phyloP scores from a whole-genome alignment of 1,284 basidiomycete species.

The Cutaneotrichosporon sp. region DNA sequence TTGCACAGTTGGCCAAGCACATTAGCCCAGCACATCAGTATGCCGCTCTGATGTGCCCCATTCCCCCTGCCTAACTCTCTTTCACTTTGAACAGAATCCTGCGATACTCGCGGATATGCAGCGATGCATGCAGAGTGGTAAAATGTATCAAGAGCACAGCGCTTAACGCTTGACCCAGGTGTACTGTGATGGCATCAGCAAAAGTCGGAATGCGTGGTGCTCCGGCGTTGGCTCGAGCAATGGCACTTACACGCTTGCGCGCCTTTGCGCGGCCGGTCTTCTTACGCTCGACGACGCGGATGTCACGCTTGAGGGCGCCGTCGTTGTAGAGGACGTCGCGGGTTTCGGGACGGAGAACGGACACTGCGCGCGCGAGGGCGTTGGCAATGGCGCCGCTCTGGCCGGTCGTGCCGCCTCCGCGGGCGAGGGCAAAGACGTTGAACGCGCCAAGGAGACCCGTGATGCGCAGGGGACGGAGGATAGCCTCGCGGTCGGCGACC shows the following conservation, averaged over 20 bases:
- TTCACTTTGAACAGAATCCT: no score
- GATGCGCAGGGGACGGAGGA: conserved; percentile 76
- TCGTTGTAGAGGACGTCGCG: conserved; percentile 68
- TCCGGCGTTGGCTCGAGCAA: no score
- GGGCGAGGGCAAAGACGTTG: conserved; percentile 81
- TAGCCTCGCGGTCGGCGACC: conserved; percentile 69
- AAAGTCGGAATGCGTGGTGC: no score
- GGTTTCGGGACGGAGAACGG: conserved; percentile 63
- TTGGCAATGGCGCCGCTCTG: conserved; percentile 86
- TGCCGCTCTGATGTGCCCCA: no score
- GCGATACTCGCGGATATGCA: no score
- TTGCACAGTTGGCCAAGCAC: no score
- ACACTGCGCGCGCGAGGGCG: conserved; percentile 75
- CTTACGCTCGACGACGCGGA: conserved; percentile 96
- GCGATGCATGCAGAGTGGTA: background rate
- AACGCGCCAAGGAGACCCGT: conserved; percentile 83
- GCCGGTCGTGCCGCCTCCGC: conserved; percentile 83
- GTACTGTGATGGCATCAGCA: conserved; percentile 55
- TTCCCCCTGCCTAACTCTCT: no score
- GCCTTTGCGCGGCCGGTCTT: conserved; percentile 90
- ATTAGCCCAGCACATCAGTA: background rate
- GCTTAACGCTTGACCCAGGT: conserved; percentile 89
- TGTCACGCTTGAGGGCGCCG: conserved; percentile 81
- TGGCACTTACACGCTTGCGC: conserved; percentile 80
- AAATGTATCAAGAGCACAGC: background rate